These are phyloP conservation scores for Bipolaris zeicola DNA, from an alignment of 2,329 filamentous ascomycete genomes.

Conservation along the genomic window DNA sequence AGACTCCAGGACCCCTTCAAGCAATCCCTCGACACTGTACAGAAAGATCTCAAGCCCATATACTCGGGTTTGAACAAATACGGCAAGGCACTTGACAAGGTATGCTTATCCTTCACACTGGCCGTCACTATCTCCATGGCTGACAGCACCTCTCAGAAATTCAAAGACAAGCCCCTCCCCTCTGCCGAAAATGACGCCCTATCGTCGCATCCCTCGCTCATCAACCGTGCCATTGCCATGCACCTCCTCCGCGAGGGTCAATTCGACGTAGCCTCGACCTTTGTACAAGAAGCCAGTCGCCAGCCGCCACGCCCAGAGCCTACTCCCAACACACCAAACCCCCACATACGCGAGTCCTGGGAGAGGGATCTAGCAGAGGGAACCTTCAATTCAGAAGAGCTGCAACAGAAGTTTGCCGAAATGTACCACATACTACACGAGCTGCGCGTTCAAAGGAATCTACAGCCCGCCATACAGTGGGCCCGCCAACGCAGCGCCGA, in stretches of 20 bases:
- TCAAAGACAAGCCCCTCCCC: conserved; percentile 67
- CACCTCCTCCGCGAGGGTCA: conserved; percentile 93
- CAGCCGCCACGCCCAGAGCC: conserved; percentile 51
- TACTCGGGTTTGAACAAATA: conserved; percentile 83
- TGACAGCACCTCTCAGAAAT: conserved; percentile 56
- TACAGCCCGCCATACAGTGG: conserved; percentile 87
- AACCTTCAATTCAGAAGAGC: conserved; percentile 65
- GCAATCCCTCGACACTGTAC: conserved; percentile 77
- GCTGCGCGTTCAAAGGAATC: conserved; percentile 71
- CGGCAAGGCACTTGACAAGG: conserved; percentile 83
- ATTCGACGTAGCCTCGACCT: conserved; percentile 84
- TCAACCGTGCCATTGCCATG: conserved; percentile 95
- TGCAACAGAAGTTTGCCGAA: conserved; percentile 80
- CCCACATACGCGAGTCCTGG: conserved; percentile 42
- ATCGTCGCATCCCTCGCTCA: conserved; percentile 73
- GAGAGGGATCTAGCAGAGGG: conserved; percentile 58
- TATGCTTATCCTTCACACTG: conserved; percentile 43
- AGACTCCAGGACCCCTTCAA: conserved; percentile 88
- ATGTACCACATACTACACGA: conserved; percentile 91
- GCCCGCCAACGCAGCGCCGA: conserved; percentile 71
- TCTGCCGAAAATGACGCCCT: conserved; percentile 82
- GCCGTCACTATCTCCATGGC: background rate
- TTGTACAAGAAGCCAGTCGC: conserved; percentile 72
- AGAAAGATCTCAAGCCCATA: conserved; percentile 79
- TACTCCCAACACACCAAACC: conserved; percentile 43